Base-by-base conservation (phyloP, 2,329 filamentous ascomycete genomes). In the Teratosphaeria gauchensis region DNA sequence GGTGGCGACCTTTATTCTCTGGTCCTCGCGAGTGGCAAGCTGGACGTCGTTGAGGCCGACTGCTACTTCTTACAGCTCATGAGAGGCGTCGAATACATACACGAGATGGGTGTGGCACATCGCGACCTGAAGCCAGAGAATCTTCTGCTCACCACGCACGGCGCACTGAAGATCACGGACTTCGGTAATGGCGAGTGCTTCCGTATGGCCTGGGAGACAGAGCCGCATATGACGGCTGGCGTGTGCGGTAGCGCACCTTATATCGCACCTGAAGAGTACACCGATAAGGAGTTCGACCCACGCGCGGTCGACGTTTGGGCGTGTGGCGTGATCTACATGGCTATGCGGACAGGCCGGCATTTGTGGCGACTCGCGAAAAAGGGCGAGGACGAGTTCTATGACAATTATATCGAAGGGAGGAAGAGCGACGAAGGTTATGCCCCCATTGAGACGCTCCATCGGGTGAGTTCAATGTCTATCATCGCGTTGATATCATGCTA, bases 31-130 rank as follows among this genome's bases (percentile, higher is more conserved):
- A 90, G 91, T 42, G 90, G 90, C 60, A 96, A 96, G 74, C 85
- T 99, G 21, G 92, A 94, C 72, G 90, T 95, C 32, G 80, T 85
- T 61, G 94, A 99, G 75, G 92, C 94, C 61, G 94, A 99, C 73
- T 99, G 94, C 76, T 95, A 94, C 74, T 99, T 99, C 81, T 96
- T 97, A 77, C 94, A 99, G 75, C 86, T 97, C 75, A 97, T 99
- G 92, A 89, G 94, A 59, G 94, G 94, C 62, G 94, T 99, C 56
- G 92, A 97, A 75, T 99, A 99, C 74, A 91, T 99, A 79, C 94
- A 99, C 75, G 92, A 97, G 72, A 99, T 97, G 94, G 94, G 94
- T 58, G 94, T 99, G 30, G 92, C 94, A 12, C 94, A 99, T 73
- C 89, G 94, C 62, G 94, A 99, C 69, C 78, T 99, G 53, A 99